These are phyloP conservation scores for Nigrospora osmanthi DNA, from an alignment of 2,329 filamentous ascomycete species.

Conservation along the genomic window DNA sequence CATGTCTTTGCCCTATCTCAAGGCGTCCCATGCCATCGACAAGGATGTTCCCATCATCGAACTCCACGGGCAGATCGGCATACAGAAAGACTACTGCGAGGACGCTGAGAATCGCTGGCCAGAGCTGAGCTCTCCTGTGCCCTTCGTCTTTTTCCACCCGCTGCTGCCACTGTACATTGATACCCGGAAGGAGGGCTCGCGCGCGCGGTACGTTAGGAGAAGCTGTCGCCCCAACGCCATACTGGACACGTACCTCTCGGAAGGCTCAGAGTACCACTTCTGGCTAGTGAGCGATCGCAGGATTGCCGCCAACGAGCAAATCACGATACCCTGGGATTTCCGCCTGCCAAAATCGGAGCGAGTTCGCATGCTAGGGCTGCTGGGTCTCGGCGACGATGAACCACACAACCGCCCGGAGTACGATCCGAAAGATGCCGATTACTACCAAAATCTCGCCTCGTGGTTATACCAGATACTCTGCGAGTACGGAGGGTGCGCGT, in stretches of 20 bases:
- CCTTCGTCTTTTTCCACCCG: constrained; percentile 83
- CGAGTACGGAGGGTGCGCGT: constrained; percentile 75
- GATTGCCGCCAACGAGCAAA: constrained; percentile 58
- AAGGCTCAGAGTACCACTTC: constrained; percentile 76
- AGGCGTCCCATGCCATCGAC: constrained; percentile 40
- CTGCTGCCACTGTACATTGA: constrained; percentile 83
- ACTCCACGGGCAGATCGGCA: constrained; percentile 69
- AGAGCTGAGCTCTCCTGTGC: constrained; percentile 55
- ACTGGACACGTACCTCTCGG: constrained; percentile 78
- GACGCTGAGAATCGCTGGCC: constrained; percentile 61
- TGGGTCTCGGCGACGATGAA: constrained; percentile 57
- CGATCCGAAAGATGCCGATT: constrained; percentile 49
- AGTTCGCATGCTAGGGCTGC: constrained; percentile 46
- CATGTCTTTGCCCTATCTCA: constrained; percentile 64
- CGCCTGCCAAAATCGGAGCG: constrained; percentile 48
- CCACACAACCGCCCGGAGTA: constrained; percentile 37
- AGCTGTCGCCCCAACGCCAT: constrained; percentile 89
- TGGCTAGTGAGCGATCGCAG: constrained; percentile 80
- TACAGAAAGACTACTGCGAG: constrained; percentile 64
- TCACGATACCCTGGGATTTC: constrained; percentile 62
- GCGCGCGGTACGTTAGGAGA: constrained; percentile 80
- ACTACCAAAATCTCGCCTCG: constrained; percentile 47
- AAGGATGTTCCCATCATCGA: constrained; percentile 56
- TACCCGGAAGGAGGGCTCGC: constrained; percentile 77
- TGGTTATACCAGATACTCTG: constrained; percentile 66